Base-by-base conservation (phyloP, 208 protist species). In the Leishmania mexicana region DNA sequence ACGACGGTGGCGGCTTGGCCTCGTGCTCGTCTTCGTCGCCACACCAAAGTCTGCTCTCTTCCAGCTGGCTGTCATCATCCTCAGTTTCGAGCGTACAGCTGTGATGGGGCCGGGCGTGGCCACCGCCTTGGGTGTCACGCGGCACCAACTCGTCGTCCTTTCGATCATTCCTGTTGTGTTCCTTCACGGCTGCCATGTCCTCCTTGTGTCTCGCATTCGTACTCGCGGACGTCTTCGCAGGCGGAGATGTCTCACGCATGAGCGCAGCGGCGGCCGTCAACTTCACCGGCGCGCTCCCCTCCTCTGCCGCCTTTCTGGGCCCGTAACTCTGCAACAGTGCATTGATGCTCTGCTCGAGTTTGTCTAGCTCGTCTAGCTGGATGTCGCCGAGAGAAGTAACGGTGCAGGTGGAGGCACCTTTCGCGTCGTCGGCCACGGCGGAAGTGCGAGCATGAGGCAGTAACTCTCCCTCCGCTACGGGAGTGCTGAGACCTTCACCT, bases 301-400 rank as follows among this genome's bases (percentile, higher is more conserved):
- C 68, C 0, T 6, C 35, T 28, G 42, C 0, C 7, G 45, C 11
- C n/a, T 54, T 70, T 7, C 3, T 70, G 28, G n/a, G 17, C 4
- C 76, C 58, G 81, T 85, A 85, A 11, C 35, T 67, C 68, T 54
- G 78, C 13, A 85, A 65, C 10, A 85, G 47, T 2, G 81, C 81
- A 28, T 85, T 65, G 45, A 85, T 40, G 60, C 76, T 85, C 70
- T 85, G 40, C 47, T 85, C 81, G 1, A 85, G 76, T 47, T 78
- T 85, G 81, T 81, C 81, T 11, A 85, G 72, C 40, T 85, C 81
- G 28, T 78, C 70, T 35, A 75, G 38, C 5, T 31, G 19, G 21
- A 81, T 81, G 31, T 77, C 75, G 2, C 47, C 54, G 4, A 85
- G 60, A 35, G 70, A 28, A n/a, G 42, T 11, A 8, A 2, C 11